Evolutionary conservation across 2,329 filamentous ascomycete species (phyloP).

Genomic region (Coleophoma cylindrospora): DNA sequence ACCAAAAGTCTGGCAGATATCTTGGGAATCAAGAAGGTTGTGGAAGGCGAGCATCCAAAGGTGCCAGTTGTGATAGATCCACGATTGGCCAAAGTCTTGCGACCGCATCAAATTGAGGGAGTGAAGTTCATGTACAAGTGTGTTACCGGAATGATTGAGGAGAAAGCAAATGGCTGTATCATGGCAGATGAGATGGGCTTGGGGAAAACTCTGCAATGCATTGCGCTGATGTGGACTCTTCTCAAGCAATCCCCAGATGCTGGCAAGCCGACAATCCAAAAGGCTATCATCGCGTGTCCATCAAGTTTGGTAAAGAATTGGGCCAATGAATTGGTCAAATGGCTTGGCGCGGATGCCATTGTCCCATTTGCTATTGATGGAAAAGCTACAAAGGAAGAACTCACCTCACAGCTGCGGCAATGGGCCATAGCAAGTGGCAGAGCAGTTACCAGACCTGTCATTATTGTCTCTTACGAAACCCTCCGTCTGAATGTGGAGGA

Average conservation of each 20-base stretch:
- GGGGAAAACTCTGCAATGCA: constrained; percentile 96
- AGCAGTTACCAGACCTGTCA: constrained; percentile 81
- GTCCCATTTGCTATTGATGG: constrained; percentile 94
- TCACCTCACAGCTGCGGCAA: constrained; percentile 84
- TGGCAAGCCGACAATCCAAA: constrained; percentile 90
- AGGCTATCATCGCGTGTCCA: constrained; percentile 93
- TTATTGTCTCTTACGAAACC: constrained; percentile 98
- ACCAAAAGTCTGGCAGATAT: constrained; percentile 97
- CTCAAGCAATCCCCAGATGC: constrained; percentile 93
- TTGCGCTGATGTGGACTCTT: constrained; percentile 92
- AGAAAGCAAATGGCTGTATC: constrained; percentile 93
- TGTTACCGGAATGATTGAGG: constrained; percentile 91
- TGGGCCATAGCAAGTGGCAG: constrained; percentile 94
- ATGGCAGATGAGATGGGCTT: constrained; percentile 99
- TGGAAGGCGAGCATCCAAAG: constrained; percentile 72
- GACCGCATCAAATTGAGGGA: constrained; percentile 95
- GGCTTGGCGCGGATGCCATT: constrained; percentile 88
- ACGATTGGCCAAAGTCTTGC: constrained; percentile 77
- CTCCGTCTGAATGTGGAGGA: constrained; percentile 86
- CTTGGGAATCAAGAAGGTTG: constrained; percentile 85
- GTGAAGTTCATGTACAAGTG: constrained; percentile 97
- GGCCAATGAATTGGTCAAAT: constrained; percentile 96
- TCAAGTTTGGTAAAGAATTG: constrained; percentile 96
- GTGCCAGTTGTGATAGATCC: constrained; percentile 99
- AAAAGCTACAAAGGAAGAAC: constrained; percentile 90